Percentiles rank a stretch among this genome's conserved stretches.
Conservation (phyloP, 1,284 basidiomycete genomes). For the Ceratobasidium sp. region DNA sequence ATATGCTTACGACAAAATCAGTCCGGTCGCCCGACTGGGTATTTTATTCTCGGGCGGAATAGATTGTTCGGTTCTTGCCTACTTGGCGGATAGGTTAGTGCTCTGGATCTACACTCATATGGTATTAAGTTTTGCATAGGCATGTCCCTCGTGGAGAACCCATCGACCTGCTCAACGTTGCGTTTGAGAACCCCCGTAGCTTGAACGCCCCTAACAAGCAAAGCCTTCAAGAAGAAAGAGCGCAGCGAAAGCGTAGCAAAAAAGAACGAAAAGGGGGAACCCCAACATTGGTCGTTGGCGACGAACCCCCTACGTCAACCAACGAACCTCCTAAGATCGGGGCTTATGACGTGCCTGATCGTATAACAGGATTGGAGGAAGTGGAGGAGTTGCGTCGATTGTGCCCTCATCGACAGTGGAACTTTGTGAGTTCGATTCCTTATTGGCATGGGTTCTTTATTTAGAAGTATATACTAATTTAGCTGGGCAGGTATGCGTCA, state of each 20-base stretch:
- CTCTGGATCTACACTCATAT: conserved; percentile 36
- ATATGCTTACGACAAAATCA: not conserved
- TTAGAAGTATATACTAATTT: not conserved
- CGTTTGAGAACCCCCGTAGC: conserved; percentile 93
- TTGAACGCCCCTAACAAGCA: conserved; percentile 60
- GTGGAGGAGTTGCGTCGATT: conserved; percentile 79
- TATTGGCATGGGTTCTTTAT: too few relatives aligned
- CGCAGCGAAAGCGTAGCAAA: conserved; percentile 56
- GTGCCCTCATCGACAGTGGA: conserved; percentile 85
- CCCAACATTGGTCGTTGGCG: conserved; percentile 52
- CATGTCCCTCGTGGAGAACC: conserved; percentile 80
- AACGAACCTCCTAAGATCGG: conserved; percentile 58
- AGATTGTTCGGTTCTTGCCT: conserved; percentile 89
- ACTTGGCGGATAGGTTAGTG: conserved; percentile 78
- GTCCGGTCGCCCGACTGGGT: conserved; percentile 70
- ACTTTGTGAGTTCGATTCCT: conserved; percentile 73
- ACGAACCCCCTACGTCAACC: not conserved
- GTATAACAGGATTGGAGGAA: conserved; percentile 83
- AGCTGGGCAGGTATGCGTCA: conserved; percentile 76
- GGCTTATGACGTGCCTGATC: conserved; percentile 82
- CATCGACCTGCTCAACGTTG: conserved; percentile 96
- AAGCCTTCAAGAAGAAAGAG: conserved; percentile 52
- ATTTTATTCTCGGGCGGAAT: conserved; percentile 97
- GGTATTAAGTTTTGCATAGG: conserved; percentile 58
- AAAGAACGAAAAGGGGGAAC: conserved; percentile 59